A percentile compares a stretch with the other conserved stretches of the same genome.
phyloP scores from a whole-genome alignment of 2,329 filamentous ascomycete species.

The Penicillium thymicola region DNA sequence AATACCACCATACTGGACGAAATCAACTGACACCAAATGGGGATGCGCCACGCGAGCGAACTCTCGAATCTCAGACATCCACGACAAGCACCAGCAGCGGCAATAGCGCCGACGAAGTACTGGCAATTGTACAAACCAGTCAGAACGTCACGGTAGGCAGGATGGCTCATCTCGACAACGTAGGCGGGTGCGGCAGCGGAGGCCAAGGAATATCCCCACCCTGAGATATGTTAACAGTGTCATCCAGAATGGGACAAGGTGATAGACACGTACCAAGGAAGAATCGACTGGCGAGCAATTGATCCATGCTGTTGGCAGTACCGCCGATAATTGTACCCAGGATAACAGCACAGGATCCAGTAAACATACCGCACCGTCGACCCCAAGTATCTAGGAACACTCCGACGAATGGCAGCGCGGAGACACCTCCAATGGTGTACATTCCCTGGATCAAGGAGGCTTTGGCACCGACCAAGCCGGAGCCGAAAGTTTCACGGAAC shows the following conservation, averaged over 20 bases:
- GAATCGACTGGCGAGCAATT: constrained; percentile 57
- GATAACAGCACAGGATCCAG: constrained; percentile 34
- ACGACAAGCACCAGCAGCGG: constrained; percentile 54
- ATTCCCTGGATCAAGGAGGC: constrained; percentile 9
- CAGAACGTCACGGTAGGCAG: constrained; percentile 59
- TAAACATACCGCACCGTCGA: constrained; percentile 38
- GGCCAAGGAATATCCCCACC: constrained; percentile 59
- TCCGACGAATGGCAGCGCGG: constrained; percentile 39
- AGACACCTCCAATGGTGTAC: constrained; percentile 14
- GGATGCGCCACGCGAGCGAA: constrained; percentile 57
- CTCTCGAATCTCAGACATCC: constrained; percentile 42
- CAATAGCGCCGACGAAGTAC: constrained; percentile 51
- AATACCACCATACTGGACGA: constrained; percentile 47
- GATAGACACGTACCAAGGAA: constrained; percentile 37
- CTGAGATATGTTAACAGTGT: neutral
- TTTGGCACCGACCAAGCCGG: constrained; percentile 6
- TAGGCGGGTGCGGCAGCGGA: constrained; percentile 61
- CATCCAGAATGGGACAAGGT: too few species aligned
- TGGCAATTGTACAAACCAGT: constrained; percentile 58
- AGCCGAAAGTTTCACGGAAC: constrained; percentile 5
- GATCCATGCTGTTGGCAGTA: constrained; percentile 40
- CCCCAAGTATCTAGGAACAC: constrained; percentile 49
- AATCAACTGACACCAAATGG: constrained; percentile 53
- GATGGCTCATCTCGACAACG: constrained; percentile 62
- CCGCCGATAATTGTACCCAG: constrained; percentile 46